Evolutionary conservation across 306 rosid genomes (phyloP), one percentile per base, ranked within the genome.

Genomic region (Dryas alaskensis): DNA sequence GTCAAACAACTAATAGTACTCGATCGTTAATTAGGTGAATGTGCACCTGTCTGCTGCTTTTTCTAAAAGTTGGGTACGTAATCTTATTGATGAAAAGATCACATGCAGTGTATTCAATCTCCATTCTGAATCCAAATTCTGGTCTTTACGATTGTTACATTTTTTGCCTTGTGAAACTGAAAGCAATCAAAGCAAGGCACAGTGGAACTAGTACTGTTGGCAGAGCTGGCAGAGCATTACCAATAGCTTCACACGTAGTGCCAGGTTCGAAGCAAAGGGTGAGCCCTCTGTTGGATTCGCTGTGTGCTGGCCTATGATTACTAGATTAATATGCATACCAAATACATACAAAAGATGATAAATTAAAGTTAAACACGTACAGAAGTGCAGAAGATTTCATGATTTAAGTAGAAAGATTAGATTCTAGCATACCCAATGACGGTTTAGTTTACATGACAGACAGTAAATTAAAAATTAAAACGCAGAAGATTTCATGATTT

Each of bases 341-440:
- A 31, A 11, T 14, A 37, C 42, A 66, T 42, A 55, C 17, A 10
- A 42, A 25, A 22, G 42, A 11, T 27, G 8, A 39, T 14, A 39
- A 44, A 39, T 6, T n/a, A 53, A 52, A 53, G 4, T 4, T 52
- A 6, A 44, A 7, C 42, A 8, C 22, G 22, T 22, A 22, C 10
- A 42, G 43, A 64, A 6, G 11, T 16, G 48, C 22, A 14, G 5
- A 62, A 62, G 67, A 58, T 72, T 37, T 55, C 8, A 1, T 8
- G 57, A 72, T 72, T 58, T 45, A 57, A 72, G 66, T 7, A 55
- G 65, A 49, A 57, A 57, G 55, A 57, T 54, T 63, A 17, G 71
- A 51, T 73, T 73, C 70, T 19, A 5, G 9, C 37, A 31, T 31
- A 31, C 37, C 37, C 37, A 31, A 31, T 31, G 37, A 31, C 2